These are phyloP conservation scores for Paraglomus brasilianum DNA, from an alignment of 192 early-diverging fungal genomes.

Conservation along the genomic window DNA sequence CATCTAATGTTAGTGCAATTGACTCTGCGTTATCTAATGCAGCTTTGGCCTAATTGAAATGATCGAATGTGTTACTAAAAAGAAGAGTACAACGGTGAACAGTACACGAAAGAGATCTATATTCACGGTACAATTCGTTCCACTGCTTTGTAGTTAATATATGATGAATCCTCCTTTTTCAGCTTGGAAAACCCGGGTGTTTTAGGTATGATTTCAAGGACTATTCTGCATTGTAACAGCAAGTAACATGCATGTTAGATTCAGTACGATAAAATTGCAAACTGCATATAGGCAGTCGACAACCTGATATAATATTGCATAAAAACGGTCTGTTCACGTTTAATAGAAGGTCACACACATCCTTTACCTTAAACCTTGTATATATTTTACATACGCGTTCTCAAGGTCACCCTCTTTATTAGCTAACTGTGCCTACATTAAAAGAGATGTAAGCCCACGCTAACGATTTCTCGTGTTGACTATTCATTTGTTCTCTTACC, in stretches of 20 bases:
- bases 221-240: not conserved
- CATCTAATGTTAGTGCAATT: not conserved
- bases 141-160: not conserved
- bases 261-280: too few species aligned
- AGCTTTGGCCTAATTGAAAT: not conserved
- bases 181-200: not conserved
- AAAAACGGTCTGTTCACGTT: too few species aligned
- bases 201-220: conserved; percentile 18
- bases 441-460: too few species aligned
- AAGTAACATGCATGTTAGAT: not conserved
- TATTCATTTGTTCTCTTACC: too few species aligned
- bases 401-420: not conserved
- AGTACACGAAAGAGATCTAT: not conserved
- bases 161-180: not conserved
- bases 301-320: too few species aligned
- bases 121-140: not conserved
- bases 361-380: not conserved
- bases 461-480: too few species aligned
- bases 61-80: not conserved
- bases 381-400: not conserved
- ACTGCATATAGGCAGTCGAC: too few species aligned
- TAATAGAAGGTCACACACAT: too few species aligned
- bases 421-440: too few species aligned
- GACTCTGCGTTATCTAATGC: conserved; percentile 1
- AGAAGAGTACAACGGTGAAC: not conserved